Conservation (phyloP, 768 basidiomycete species). For the Astraeus odoratus region DNA sequence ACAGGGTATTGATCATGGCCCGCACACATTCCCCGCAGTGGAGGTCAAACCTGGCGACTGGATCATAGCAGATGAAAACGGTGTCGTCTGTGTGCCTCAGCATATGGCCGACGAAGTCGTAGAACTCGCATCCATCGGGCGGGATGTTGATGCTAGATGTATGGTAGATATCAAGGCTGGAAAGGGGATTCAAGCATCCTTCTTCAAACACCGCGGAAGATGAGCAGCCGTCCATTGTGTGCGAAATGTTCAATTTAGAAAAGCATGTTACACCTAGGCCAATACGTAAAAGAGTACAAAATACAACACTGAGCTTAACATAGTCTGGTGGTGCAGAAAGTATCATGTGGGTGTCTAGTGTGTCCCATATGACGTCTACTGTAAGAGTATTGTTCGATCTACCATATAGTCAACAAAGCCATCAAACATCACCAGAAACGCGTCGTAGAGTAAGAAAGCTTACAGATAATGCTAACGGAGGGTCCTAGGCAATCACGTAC, state of each 20-base stretch:
- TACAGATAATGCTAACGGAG: neutral
- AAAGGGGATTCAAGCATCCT: conserved; percentile 68
- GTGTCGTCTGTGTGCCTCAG: conserved; percentile 75
- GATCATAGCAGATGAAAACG: conserved; percentile 84
- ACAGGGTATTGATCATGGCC: conserved; percentile 23
- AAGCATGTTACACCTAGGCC: too few relatives aligned
- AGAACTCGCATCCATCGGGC: conserved; percentile 48
- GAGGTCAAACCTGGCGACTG: conserved; percentile 69
- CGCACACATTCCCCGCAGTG: conserved; percentile 44
- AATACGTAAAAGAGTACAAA: too few relatives aligned
- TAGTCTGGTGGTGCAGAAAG: too few relatives aligned
- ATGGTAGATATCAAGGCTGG: conserved; percentile 72
- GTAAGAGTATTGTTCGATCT: neutral
- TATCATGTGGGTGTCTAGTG: too few relatives aligned
- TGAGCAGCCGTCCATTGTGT: conserved; percentile 6
- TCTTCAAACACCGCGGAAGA: conserved; percentile 65
- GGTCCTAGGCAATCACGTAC: conserved; percentile 18
- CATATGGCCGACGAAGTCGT: conserved; percentile 48
- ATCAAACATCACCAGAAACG: too few relatives aligned
- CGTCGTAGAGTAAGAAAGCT: neutral
- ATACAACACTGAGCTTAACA: too few relatives aligned
- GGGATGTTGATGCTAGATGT: conserved; percentile 63
- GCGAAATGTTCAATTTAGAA: too few relatives aligned
- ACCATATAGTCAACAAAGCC: too few relatives aligned
- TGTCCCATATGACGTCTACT: neutral